Percentiles rank a stretch among this genome's conserved stretches.
These are phyloP conservation scores for Cenococcum geophilum DNA, from an alignment of 495 filamentous ascomycete species.

Conservation along the genomic window DNA sequence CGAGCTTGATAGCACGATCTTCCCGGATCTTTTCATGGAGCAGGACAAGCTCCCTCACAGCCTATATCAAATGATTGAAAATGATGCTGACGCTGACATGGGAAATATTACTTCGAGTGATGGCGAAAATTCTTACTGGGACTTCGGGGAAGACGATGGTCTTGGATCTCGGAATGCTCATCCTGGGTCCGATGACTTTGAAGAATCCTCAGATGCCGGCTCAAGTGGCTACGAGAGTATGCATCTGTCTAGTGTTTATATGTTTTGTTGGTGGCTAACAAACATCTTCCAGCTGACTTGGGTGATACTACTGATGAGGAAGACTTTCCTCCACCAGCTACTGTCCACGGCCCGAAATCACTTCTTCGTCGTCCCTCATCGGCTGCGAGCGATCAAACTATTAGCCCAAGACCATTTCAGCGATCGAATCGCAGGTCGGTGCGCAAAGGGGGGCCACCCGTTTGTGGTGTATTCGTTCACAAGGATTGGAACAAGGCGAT, in stretches of 20 bases:
- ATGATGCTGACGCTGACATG: conserved; percentile 44
- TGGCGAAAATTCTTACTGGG: conserved; percentile 9
- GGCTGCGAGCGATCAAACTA: conserved; percentile 50
- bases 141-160: conserved; percentile 12
- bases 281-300: conserved; percentile 55
- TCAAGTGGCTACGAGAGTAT: conserved; percentile 78
- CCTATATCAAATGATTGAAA: conserved; percentile 64
- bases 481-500: conserved; percentile 55
- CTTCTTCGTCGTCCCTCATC: conserved; percentile 52
- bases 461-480: conserved; percentile 28
- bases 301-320: conserved; percentile 78
- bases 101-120: conserved; percentile 28
- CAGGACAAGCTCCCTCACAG: conserved; percentile 63
- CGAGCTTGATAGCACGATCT: conserved; percentile 50
- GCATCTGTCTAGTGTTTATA: conserved; percentile 27
- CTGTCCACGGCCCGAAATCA: conserved; percentile 50
- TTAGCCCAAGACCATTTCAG: conserved; percentile 37
- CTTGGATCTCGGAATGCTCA: conserved; percentile 31
- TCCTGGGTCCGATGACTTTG: conserved; percentile 49
- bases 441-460: conserved; percentile 46
- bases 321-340: conserved; percentile 56
- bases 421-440: conserved; percentile 50
- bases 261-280: conserved; percentile 50
- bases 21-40: conserved; percentile 65
- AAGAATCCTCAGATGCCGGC: conserved; percentile 48